A percentile compares a stretch with the other conserved stretches of the same genome.
phyloP scores from a whole-genome alignment of 352 stramenopile species.

The Phytopythium aichiense region DNA sequence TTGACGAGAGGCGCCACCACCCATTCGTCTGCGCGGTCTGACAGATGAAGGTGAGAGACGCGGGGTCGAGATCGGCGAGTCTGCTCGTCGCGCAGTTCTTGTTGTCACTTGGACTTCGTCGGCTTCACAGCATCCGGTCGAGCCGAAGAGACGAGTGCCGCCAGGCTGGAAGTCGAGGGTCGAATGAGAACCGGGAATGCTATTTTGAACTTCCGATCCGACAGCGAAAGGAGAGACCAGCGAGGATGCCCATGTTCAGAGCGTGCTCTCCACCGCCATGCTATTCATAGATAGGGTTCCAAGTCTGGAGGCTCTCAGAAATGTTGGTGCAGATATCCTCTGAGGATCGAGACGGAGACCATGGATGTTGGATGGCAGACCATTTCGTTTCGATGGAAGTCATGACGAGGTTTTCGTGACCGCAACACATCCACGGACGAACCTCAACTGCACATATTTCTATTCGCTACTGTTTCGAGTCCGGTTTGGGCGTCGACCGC shows the following conservation, averaged over 20 bases:
- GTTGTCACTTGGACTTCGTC: not conserved
- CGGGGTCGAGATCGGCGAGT: not conserved
- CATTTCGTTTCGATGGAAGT: no score
- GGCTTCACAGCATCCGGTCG: slow-evolving; percentile 4
- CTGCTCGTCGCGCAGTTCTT: not conserved
- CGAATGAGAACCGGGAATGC: not conserved
- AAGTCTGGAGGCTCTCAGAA: no score
- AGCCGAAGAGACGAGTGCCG: not conserved
- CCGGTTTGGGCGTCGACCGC: not conserved
- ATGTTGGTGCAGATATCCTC: no score
- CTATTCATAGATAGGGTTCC: not conserved
- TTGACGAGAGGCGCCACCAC: slow-evolving; percentile 25
- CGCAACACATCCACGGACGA: no score
- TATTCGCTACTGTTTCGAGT: no score
- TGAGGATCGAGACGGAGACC: no score
- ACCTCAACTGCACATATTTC: no score
- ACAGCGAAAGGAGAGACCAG: not conserved
- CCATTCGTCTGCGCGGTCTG: slow-evolving; percentile 18
- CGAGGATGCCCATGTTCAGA: not conserved
- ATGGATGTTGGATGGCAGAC: no score
- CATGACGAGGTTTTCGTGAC: no score
- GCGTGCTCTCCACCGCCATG: not conserved
- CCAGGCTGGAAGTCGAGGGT: not conserved
- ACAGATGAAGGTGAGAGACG: not conserved
- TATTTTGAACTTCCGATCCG: slow-evolving; percentile 4